Conservation (phyloP, 495 filamentous ascomycete genomes). For the Bacidia rubella region DNA sequence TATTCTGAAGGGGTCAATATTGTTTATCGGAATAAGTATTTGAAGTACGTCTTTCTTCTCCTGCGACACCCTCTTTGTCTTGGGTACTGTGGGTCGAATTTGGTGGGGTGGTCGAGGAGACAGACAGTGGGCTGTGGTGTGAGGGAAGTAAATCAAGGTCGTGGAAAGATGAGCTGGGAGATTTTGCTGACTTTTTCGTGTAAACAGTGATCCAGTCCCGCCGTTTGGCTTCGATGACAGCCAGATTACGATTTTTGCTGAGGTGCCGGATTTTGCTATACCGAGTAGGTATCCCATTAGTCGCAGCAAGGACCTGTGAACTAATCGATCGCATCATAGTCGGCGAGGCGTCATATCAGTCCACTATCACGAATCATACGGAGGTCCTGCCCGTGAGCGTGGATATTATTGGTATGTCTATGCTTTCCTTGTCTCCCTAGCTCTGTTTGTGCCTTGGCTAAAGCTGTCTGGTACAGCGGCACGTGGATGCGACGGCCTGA, state of each 20-base stretch:
- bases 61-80: too few species aligned
- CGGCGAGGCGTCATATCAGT: constrained; percentile 38
- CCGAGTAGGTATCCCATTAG: constrained; percentile 22
- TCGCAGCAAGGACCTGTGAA: too few species aligned
- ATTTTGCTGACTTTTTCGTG: not conserved
- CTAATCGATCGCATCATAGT: constrained; percentile 19
- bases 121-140: not conserved
- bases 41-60: not conserved
- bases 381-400: constrained; percentile 48
- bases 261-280: constrained; percentile 42
- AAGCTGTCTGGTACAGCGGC: constrained; percentile 24
- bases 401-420: constrained; percentile 29
- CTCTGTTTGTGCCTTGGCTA: not conserved
- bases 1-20: constrained; percentile 22
- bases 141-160: not conserved
- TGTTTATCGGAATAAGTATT: constrained; percentile 25
- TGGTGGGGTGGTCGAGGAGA: too few species aligned
- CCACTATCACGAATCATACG: constrained; percentile 36
- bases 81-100: too few species aligned
- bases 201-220: not conserved
- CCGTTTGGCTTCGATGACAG: not conserved
- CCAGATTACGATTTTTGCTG: constrained; percentile 32
- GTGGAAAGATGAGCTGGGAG: not conserved
- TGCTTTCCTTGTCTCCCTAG: not conserved
- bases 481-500: constrained; percentile 47